Conservation (phyloP, 768 basidiomycete genomes). For the Omphalotus guepiniiformis region DNA sequence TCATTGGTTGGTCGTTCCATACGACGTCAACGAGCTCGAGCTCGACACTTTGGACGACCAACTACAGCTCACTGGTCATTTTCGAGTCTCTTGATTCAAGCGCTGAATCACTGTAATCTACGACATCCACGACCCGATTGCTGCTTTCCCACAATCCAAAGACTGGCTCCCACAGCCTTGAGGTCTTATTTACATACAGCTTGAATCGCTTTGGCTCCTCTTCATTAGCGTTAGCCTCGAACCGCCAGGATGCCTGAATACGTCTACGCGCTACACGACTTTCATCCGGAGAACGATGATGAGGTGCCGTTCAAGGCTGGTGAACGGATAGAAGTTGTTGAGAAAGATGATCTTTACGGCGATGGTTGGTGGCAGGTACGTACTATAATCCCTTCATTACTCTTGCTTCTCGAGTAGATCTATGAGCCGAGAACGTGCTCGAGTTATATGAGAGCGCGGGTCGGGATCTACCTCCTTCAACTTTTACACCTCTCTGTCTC, state of each 20-base stretch:
- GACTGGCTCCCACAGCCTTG: too few relatives aligned
- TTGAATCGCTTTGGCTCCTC: background rate
- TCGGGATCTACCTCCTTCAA: too few relatives aligned
- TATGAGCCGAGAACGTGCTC: slow-evolving; percentile 5
- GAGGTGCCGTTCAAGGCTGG: slow-evolving; percentile 85
- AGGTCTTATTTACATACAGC: too few relatives aligned
- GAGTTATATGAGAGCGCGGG: too few relatives aligned
- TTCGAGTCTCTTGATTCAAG: too few relatives aligned
- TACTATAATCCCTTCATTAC: background rate
- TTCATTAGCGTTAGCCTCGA: background rate
- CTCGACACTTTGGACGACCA: background rate
- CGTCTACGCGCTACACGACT: slow-evolving; percentile 87
- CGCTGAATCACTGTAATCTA: too few relatives aligned
- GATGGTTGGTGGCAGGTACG: slow-evolving; percentile 92
- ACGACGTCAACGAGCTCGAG: too few relatives aligned
- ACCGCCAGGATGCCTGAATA: slow-evolving; percentile 60
- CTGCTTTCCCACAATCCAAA: too few relatives aligned
- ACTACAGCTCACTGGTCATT: too few relatives aligned
- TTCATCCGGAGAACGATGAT: slow-evolving; percentile 89
- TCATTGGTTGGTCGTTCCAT: too few relatives aligned
- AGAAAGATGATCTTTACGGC: slow-evolving; percentile 87
- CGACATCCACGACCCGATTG: too few relatives aligned
- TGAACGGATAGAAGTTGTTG: slow-evolving; percentile 84
- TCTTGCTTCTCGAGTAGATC: background rate
- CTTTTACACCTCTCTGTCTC: too few relatives aligned